Percentiles rank a stretch among this genome's conserved stretches.
These are phyloP conservation scores for Sphaerobolus stellatus DNA, from an alignment of 1,284 basidiomycete genomes.

Conservation along the genomic window DNA sequence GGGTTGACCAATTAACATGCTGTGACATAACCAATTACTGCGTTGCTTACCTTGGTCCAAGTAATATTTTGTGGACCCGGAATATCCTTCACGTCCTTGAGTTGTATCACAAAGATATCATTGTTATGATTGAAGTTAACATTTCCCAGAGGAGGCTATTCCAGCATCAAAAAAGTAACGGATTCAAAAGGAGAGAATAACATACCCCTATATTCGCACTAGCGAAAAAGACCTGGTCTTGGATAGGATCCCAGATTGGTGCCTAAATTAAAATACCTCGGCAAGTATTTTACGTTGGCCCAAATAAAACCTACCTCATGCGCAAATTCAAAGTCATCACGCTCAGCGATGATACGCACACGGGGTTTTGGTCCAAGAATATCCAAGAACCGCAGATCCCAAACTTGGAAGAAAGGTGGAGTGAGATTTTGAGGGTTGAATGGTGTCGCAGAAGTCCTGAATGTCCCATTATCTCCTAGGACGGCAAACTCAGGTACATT, in stretches of 20 bases:
- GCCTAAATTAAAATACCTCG: conserved; percentile 33
- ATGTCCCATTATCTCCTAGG: conserved; percentile 29
- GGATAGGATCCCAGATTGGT: conserved; percentile 57
- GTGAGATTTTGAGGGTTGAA: conserved; percentile 43
- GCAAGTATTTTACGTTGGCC: background rate
- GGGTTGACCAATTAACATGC: background rate
- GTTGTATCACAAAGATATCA: conserved; percentile 37
- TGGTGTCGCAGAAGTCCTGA: conserved; percentile 24
- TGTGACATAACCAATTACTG: conserved; percentile 8
- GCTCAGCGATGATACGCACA: conserved; percentile 56
- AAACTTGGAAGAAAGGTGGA: conserved; percentile 69
- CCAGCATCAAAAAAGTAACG: background rate
- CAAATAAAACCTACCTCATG: conserved; percentile 46
- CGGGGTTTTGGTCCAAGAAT: conserved; percentile 60
- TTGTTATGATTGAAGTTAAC: conserved; percentile 44
- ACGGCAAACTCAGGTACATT: conserved; percentile 31
- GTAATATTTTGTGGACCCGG: conserved; percentile 50
- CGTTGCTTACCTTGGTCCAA: conserved; percentile 47
- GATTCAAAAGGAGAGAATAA: background rate
- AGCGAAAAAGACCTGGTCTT: conserved; percentile 56
- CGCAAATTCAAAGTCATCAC: conserved; percentile 60
- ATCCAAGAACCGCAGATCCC: conserved; percentile 56
- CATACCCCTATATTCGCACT: conserved; percentile 43
- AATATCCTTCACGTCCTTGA: conserved; percentile 33
- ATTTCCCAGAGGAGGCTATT: conserved; percentile 30